Base-by-base conservation (phyloP, 352 stramenopile genomes). In the Phytopythium aichiense region DNA sequence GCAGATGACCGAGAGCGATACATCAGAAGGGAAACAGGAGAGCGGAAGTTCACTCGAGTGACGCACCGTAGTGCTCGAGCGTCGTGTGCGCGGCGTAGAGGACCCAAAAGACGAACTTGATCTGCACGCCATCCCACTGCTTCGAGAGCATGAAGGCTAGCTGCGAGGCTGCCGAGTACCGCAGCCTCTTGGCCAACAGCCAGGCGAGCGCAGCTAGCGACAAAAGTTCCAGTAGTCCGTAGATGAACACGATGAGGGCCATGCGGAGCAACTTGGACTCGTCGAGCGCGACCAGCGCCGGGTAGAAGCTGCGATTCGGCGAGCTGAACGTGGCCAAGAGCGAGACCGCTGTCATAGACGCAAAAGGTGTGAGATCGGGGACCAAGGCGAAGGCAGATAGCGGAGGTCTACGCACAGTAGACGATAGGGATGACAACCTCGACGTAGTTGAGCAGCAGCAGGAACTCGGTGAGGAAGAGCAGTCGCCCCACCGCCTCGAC, bases 381-480 rank as follows among this genome's bases (percentile, higher is more conserved):
- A 42, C 0, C 15, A 23, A 40, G 20, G 2, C 28, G 28, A 5
- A 31, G 28, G 7, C 28, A 31, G 3, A 31, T 31, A 31, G 28
- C 0, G 28, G 28, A 31, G 4, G 28, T 7, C 28, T 45, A 42
- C 65, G 54, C 61, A 81, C 72, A 65, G 56, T 80, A 80, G 23
- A 81, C 68, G 6, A 76, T 18, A 4, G 76, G 71, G 28, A 84
- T 66, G 31, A 75, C 62, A 2, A 79, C 71, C 46, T 81, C 73
- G 1, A 76, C 65, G 28, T 71, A 80, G 54, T 84, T 76, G 43
- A 76, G 63, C 52, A 81, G 58, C 23, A 81, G 25, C 20, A 82
- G 33, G 16, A 79, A 85, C 63, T 82, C 73, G 7, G 76, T 71
- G 51, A 81, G 60, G 42, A 80, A 76, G 16, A 85, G 65, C 31